Evolutionary conservation across 495 filamentous ascomycete genomes (phyloP).

Genomic region (Lasiosphaeria ovina): DNA sequence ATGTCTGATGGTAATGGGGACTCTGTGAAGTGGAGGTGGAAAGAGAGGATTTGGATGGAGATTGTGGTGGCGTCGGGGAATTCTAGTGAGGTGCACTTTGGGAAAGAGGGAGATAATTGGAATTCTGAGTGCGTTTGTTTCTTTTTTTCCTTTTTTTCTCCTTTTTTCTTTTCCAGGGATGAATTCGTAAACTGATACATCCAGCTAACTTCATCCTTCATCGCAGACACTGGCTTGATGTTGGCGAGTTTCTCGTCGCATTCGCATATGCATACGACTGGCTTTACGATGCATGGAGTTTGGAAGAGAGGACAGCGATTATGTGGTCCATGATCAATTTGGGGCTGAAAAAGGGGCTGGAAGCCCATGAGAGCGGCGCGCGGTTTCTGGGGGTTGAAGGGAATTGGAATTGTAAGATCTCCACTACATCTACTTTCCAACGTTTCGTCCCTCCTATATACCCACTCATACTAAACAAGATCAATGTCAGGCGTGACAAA

Average conservation of each 20-base stretch:
- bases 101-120: neutral
- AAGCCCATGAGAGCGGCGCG: neutral
- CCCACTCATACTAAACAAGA: too few species aligned
- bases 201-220: neutral
- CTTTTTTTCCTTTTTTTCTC: neutral
- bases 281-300: slow-evolving; percentile 8
- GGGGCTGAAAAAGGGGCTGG: neutral
- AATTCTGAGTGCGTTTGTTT: neutral
- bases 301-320: slow-evolving; percentile 2
- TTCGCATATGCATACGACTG: slow-evolving; percentile 9
- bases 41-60: neutral
- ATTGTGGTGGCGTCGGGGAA: neutral
- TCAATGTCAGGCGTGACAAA: neutral
- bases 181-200: too few species aligned
- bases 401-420: neutral
- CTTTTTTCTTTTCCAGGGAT: too few species aligned
- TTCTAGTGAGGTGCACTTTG: neutral
- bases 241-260: slow-evolving; percentile 10
- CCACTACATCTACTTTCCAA: too few species aligned
- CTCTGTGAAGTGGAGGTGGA: neutral
- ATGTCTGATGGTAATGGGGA: too few species aligned
- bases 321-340: slow-evolving; percentile 3
- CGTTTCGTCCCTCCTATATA: too few species aligned
- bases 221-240: slow-evolving; percentile 11
- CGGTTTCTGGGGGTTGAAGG: too few species aligned